These are phyloP conservation scores for Fomitopsis serialis DNA, from an alignment of 768 basidiomycete genomes.

Conservation along the genomic window DNA sequence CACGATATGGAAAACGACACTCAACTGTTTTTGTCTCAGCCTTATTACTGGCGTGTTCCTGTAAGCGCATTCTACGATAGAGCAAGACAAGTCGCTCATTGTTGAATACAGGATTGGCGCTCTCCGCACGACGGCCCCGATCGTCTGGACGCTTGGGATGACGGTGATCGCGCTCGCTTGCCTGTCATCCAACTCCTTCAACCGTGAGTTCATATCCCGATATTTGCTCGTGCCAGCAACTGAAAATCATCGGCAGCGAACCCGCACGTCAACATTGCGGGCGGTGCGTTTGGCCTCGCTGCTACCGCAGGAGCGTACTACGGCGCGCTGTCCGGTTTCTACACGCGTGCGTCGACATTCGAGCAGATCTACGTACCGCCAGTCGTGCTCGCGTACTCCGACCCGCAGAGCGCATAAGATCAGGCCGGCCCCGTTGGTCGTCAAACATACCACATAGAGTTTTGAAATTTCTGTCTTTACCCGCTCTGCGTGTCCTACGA, in stretches of 20 bases:
- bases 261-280: slow-evolving; percentile 2
- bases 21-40: neutral
- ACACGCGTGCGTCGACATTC: slow-evolving; percentile 1
- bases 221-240: too few species aligned
- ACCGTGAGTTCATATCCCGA: neutral
- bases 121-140: slow-evolving; percentile 1
- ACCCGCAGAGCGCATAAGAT: slow-evolving; percentile 2
- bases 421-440: neutral
- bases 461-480: neutral
- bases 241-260: neutral
- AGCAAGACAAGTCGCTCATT: neutral
- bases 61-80: neutral
- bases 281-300: slow-evolving; percentile 4
- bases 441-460: neutral
- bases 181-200: slow-evolving; percentile 4
- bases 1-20: too few species aligned
- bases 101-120: slow-evolving; percentile 2
- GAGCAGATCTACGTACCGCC: slow-evolving; percentile 2
- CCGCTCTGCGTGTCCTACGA: neutral
- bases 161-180: slow-evolving; percentile 1
- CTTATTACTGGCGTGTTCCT: slow-evolving; percentile 2
- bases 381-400: slow-evolving; percentile 2
- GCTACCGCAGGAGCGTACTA: slow-evolving; percentile 4
- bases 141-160: slow-evolving; percentile 2
- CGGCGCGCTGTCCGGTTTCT: slow-evolving; percentile 3